phyloP scores from a whole-genome alignment of 148 eudicot species.

The Tetragonia tetragonoides region DNA sequence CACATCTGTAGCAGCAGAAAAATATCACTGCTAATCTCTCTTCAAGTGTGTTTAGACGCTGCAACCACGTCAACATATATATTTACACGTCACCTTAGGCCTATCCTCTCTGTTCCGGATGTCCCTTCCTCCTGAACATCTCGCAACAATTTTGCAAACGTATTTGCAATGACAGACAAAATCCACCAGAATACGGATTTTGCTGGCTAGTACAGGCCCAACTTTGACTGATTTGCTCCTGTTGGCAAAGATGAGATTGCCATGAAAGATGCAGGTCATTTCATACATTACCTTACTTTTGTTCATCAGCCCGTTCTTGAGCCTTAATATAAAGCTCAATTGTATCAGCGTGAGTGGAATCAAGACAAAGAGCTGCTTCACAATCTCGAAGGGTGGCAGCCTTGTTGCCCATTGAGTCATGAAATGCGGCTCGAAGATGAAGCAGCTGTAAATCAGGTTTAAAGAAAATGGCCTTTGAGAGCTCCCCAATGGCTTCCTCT shows the following conservation, averaged over 20 bases:
- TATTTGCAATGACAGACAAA: conserved; percentile 7
- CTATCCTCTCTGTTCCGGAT: conserved; percentile 3
- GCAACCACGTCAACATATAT: conserved; percentile 21
- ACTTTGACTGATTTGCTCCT: conserved; percentile 14
- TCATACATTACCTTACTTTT: conserved; percentile 18
- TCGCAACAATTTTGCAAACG: conserved; percentile 10
- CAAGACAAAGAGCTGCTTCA: conserved; percentile 71
- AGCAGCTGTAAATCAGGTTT: conserved; percentile 67
- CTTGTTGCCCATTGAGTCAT: conserved; percentile 54
- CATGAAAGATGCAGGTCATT: conserved; percentile 9
- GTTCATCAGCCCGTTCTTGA: conserved; percentile 34
- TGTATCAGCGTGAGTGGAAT: conserved; percentile 53
- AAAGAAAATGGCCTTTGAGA: conserved; percentile 60
- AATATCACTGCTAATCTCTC: conserved; percentile 12
- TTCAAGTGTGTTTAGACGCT: background rate
- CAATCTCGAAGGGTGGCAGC: conserved; percentile 50
- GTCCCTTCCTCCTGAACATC: conserved; percentile 17
- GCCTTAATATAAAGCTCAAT: conserved; percentile 50
- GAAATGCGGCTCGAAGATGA: conserved; percentile 74
- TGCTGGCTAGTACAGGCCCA: conserved; percentile 2
- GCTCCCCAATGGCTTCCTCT: conserved; percentile 61
- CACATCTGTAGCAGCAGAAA: conserved; percentile 17
- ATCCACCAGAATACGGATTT: background rate
- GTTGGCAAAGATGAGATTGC: conserved; percentile 16
- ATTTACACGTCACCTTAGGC: conserved; percentile 15